Evolutionary conservation across 2,329 filamentous ascomycete genomes (phyloP).

Genomic region (Podosphaera fusca): DNA sequence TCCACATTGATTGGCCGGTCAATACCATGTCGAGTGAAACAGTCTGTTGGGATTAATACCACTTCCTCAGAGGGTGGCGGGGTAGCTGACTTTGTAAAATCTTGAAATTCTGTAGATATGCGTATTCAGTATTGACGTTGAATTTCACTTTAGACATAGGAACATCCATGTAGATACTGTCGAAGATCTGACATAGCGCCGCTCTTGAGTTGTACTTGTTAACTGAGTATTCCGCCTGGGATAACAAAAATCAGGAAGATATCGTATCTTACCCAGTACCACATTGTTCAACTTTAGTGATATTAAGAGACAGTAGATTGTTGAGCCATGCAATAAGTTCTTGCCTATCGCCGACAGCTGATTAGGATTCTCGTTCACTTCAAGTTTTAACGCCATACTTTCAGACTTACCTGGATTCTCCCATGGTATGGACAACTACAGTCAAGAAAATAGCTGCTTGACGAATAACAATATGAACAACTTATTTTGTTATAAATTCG

Average conservation of each 20-base stretch:
- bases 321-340: constrained; percentile 94
- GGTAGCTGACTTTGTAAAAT: constrained; percentile 55
- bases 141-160: constrained; percentile 95
- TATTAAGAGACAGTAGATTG: constrained; percentile 89
- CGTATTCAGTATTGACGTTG: constrained; percentile 91
- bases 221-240: background rate
- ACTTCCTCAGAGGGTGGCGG: constrained; percentile 3
- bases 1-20: constrained; percentile 81
- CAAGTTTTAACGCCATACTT: background rate
- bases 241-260: constrained; percentile 16
- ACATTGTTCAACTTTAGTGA: constrained; percentile 97
- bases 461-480: too few relatives aligned
- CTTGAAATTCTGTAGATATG: constrained; percentile 97
- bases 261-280: constrained; percentile 59
- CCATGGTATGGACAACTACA: constrained; percentile 9
- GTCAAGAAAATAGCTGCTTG: too few relatives aligned
- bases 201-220: constrained; percentile 32
- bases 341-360: constrained; percentile 36
- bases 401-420: constrained; percentile 16
- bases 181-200: constrained; percentile 89
- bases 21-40: constrained; percentile 66
- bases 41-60: constrained; percentile 29
- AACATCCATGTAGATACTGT: constrained; percentile 90
- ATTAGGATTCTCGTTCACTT: constrained; percentile 6
- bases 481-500: too few relatives aligned